phyloP scores from a whole-genome alignment of 345 rosid species.

The Eucalyptus albens region DNA sequence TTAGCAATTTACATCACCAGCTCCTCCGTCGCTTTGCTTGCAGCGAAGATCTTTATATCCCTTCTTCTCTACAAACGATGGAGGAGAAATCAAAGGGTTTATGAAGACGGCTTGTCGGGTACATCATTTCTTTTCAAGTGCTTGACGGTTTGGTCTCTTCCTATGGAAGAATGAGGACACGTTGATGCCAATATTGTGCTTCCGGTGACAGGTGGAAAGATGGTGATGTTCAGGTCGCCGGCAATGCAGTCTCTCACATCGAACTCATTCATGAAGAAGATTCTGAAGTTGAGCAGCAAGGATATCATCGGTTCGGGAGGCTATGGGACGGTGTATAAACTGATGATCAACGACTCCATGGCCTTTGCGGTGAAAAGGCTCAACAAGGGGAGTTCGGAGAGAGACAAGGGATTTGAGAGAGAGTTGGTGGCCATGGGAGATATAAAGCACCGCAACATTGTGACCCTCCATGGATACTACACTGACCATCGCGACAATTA shows the following conservation, averaged over 20 bases:
- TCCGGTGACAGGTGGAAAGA: slow-evolving; percentile 44
- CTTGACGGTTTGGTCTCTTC: not conserved
- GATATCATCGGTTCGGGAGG: slow-evolving; percentile 84
- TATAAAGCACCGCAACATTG: slow-evolving; percentile 79
- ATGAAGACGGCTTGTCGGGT: slow-evolving; percentile 47
- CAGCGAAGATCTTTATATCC: slow-evolving; percentile 48
- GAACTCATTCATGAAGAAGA: slow-evolving; percentile 44
- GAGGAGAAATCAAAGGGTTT: slow-evolving; percentile 31
- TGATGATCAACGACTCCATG: slow-evolving; percentile 33
- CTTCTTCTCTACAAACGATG: slow-evolving; percentile 62
- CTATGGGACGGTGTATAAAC: slow-evolving; percentile 61
- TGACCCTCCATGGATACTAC: slow-evolving; percentile 74
- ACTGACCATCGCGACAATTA: slow-evolving; percentile 52
- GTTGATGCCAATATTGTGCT: not conserved
- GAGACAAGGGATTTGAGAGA: slow-evolving; percentile 66
- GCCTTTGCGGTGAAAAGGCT: slow-evolving; percentile 77
- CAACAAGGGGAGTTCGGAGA: slow-evolving; percentile 51
- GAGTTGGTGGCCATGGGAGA: slow-evolving; percentile 83
- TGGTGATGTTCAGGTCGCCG: slow-evolving; percentile 70
- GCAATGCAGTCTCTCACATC: slow-evolving; percentile 35
- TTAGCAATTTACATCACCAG: slow-evolving; percentile 51
- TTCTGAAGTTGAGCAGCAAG: slow-evolving; percentile 46
- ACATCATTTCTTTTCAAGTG: not conserved
- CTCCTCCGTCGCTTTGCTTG: slow-evolving; percentile 43
- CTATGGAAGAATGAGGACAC: not conserved